These are phyloP conservation scores for Tetrahymena malaccensis DNA, from an alignment of 73 alveolate genomes.

Conservation along the genomic window DNA sequence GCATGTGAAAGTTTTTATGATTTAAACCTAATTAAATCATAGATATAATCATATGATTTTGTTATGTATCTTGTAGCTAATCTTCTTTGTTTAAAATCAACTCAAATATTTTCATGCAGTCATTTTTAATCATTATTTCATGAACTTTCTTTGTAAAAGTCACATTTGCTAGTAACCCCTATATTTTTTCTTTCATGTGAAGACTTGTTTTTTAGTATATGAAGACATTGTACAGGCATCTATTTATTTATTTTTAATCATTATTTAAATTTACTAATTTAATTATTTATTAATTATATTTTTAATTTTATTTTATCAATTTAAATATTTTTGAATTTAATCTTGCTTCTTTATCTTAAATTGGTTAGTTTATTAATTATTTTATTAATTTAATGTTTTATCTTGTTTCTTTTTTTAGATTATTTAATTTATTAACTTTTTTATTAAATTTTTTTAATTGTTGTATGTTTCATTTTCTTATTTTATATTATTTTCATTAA, in stretches of 20 bases:
- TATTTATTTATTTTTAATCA: neutral
- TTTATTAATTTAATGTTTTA: too few species aligned
- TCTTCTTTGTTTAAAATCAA: constrained; percentile 23
- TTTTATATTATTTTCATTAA: too few species aligned
- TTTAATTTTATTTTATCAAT: too few species aligned
- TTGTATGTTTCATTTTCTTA: too few species aligned
- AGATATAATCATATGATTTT: constrained; percentile 24
- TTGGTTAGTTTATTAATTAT: too few species aligned
- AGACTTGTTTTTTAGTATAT: constrained; percentile 5
- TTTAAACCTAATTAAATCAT: constrained; percentile 26
- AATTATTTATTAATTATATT: too few species aligned
- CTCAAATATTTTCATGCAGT: constrained; percentile 27
- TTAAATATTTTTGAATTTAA: too few species aligned
- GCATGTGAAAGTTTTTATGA: constrained; percentile 12
- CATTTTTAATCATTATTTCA: constrained; percentile 26
- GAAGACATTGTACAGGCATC: constrained; percentile 19
- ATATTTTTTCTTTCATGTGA: constrained; percentile 9
- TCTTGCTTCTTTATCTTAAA: too few species aligned
- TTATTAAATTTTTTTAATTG: too few species aligned
- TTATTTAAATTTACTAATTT: too few species aligned
- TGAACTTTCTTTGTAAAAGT: constrained; percentile 43
- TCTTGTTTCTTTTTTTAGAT: too few species aligned
- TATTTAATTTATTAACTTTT: too few species aligned
- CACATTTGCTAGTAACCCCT: constrained; percentile 20
- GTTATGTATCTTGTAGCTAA: neutral